Base-by-base conservation (phyloP, 2,329 filamentous ascomycete species). In the Neonectria magnoliae region DNA sequence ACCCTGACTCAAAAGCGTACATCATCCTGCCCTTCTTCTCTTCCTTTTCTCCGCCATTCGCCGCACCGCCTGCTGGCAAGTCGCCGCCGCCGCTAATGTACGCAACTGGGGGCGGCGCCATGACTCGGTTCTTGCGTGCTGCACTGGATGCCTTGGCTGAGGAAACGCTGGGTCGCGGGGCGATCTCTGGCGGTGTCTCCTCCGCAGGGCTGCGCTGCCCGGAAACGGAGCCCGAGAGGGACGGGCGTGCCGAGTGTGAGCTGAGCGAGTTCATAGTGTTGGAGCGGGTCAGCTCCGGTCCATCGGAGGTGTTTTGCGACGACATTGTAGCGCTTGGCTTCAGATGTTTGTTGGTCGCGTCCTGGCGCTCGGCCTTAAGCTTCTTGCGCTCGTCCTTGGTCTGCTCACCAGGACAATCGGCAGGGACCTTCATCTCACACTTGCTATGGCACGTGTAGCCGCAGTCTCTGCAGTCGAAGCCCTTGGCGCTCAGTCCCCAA, bases 391-490 rank as follows among this genome's bases (percentile, higher is more conserved):
- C 94, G 67, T 98, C 96, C 80, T 98, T 99, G 68, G 86, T 91
- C 76, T 96, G 89, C 76, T 98, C 96, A 54, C 96, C 96, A 0
- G 96, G 96, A 76, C 96, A 99, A 76, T 97, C 93, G 8, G 96
- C 92, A 0, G 96, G 94, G 0, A 98, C 96, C 80, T 98, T 99
- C 91, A 99, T 96, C 82, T 99, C 93, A 78, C 96, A 99, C 81
- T 99, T 99, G 83, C 91, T 97, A 81, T 99, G 96, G 76, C 96
- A 99, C 2, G 94, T 98, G 81, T 98, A 99, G 36, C 97, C 96
- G 75, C 96, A 99, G 78, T 98, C 95, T 71, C 92, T 89, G 76
- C 96, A 99, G 77, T 97, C 94, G 76, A 97, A 97, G 0, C 96
- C 96, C 81, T 99, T 99, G 41, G 96, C 95, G 31, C 93, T 97